A percentile compares a stretch with the other conserved stretches of the same genome.
Conservation (phyloP, 768 basidiomycete species). For the Hericium rajendrae region DNA sequence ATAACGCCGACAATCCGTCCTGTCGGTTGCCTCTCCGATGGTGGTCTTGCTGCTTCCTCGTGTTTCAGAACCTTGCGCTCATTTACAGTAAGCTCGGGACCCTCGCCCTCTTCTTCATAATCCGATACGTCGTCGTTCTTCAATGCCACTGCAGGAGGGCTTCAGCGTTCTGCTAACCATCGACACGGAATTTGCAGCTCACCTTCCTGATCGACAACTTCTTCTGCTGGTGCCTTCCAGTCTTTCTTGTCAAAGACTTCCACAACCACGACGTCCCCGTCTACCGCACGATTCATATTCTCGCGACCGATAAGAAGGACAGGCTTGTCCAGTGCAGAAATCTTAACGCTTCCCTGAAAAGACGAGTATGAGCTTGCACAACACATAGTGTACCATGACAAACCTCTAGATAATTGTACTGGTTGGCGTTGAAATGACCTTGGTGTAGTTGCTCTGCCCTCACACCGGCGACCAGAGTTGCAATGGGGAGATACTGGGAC, state of each 20-base stretch:
- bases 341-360: slow-evolving; percentile 67
- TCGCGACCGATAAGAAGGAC: slow-evolving; percentile 81
- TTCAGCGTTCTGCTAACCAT: not conserved
- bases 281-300: slow-evolving; percentile 91
- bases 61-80: slow-evolving; percentile 21
- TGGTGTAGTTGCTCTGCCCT: slow-evolving; percentile 80
- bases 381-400: not conserved
- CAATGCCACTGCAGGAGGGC: slow-evolving; percentile 46
- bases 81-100: slow-evolving; percentile 21
- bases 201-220: slow-evolving; percentile 93
- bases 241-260: slow-evolving; percentile 79
- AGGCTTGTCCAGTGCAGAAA: slow-evolving; percentile 64
- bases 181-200: slow-evolving; percentile 16
- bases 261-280: slow-evolving; percentile 89
- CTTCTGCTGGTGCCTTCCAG: slow-evolving; percentile 88
- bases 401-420: slow-evolving; percentile 93
- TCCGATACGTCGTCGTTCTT: slow-evolving; percentile 84
- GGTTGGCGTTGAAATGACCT: slow-evolving; percentile 91
- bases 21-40: slow-evolving; percentile 74
- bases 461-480: slow-evolving; percentile 68
- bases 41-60: slow-evolving; percentile 19
- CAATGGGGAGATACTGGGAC: slow-evolving; percentile 65
- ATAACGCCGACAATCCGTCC: slow-evolving; percentile 86
- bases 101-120: slow-evolving; percentile 50
- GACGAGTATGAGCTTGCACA: not conserved